Evolutionary conservation across 495 filamentous ascomycete species (phyloP).

Genomic region (Neurospora sp.): DNA sequence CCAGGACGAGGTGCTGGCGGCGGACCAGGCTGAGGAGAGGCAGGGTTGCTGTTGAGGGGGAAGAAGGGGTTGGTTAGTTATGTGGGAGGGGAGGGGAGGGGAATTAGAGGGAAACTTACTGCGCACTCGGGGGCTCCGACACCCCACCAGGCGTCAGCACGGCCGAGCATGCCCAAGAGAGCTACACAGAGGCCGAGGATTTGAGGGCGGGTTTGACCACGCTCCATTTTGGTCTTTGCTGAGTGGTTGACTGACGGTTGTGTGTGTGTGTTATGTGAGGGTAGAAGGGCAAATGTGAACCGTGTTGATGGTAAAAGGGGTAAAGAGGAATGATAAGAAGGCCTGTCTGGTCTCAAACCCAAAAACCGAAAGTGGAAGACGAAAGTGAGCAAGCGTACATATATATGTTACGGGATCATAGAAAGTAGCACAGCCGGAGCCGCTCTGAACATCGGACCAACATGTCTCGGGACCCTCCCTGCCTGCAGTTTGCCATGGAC

Average conservation of each 20-base stretch:
- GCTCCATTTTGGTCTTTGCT: not conserved
- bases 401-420: not conserved
- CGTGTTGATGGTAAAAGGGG: not conserved
- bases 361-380: too few species aligned
- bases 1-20: conserved; percentile 22
- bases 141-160: conserved; percentile 24
- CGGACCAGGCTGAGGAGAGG: conserved; percentile 30
- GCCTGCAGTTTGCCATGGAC: not conserved
- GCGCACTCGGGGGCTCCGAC: conserved; percentile 33
- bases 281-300: not conserved
- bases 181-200: conserved; percentile 5
- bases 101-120: conserved; percentile 17
- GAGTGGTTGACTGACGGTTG: not conserved
- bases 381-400: not conserved
- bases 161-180: conserved; percentile 9
- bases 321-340: not conserved
- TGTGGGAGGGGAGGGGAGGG: not conserved
- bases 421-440: not conserved
- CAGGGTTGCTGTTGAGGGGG: conserved; percentile 25
- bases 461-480: not conserved
- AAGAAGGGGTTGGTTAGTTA: not conserved
- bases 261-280: not conserved
- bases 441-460: not conserved
- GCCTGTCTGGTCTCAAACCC: not conserved
- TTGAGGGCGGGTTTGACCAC: not conserved